Conservation (phyloP, 805 yeast genomes). For the Teunomyces cretensis region DNA sequence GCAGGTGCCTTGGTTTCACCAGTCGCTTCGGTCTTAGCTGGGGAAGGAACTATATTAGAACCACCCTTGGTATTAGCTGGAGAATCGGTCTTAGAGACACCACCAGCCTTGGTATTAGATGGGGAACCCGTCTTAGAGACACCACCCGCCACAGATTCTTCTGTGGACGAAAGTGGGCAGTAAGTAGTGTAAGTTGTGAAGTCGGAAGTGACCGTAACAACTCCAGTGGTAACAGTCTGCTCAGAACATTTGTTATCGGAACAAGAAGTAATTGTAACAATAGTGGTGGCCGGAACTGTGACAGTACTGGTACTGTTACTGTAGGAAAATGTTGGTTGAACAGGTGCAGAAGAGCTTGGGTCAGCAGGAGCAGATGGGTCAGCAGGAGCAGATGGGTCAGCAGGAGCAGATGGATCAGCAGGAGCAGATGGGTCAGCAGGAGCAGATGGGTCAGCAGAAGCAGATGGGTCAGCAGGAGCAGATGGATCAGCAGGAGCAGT, state of each 20-base stretch:
- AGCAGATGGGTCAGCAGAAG: conserved; percentile 20
- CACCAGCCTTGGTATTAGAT: neutral
- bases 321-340: conserved; percentile 3
- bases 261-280: conserved; percentile 37
- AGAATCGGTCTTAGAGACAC: neutral
- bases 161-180: conserved; percentile 25
- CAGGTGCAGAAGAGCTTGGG: neutral
- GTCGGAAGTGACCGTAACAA: conserved; percentile 34
- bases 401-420: conserved; percentile 1
- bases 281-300: conserved; percentile 21
- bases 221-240: conserved; percentile 30
- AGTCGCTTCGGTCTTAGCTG: neutral
- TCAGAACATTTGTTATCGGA: conserved; percentile 26
- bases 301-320: conserved; percentile 6
- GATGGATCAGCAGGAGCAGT: conserved; percentile 10
- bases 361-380: neutral
- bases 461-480: conserved; percentile 15
- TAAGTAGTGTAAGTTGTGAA: conserved; percentile 33
- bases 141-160: neutral
- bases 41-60: neutral
- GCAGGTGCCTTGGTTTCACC: neutral
- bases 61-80: neutral
- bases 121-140: neutral
- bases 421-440: neutral
- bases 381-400: neutral